Conservation (phyloP, 176 grass and related monocot species). For the Zea mays region DNA sequence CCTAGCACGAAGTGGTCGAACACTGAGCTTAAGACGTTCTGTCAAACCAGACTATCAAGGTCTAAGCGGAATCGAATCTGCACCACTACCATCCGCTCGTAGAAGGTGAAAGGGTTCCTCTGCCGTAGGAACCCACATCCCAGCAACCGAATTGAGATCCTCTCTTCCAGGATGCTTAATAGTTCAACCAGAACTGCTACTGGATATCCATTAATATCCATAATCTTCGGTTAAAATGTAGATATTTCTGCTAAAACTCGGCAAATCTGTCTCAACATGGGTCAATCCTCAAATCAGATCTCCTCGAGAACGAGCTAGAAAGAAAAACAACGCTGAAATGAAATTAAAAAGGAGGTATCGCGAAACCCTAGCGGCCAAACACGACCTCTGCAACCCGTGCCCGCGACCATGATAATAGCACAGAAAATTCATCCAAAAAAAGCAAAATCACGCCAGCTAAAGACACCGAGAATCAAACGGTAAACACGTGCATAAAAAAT, state of each 20-base stretch:
- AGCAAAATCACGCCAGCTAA: background rate
- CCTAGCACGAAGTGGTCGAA: background rate
- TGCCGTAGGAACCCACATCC: background rate
- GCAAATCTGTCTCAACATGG: background rate
- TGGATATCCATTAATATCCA: background rate
- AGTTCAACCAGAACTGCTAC: conserved; percentile 17
- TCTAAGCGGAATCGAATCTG: background rate
- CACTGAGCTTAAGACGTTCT: background rate
- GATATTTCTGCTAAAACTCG: conserved; percentile 1
- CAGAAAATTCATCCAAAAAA: background rate
- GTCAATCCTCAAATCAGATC: conserved; percentile 6
- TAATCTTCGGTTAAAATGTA: background rate
- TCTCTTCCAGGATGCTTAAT: conserved; percentile 8
- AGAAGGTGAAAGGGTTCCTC: background rate
- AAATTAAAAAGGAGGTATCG: background rate
- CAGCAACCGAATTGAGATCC: background rate
- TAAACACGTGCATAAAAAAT: background rate
- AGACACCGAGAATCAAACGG: conserved; percentile 12
- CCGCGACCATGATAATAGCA: conserved; percentile 3
- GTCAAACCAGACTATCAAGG: conserved; percentile 14
- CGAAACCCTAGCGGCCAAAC: conserved; percentile 50
- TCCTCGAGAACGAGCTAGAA: background rate
- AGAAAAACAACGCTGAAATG: background rate
- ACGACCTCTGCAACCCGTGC: background rate
- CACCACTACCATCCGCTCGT: background rate